Percentiles rank a stretch among this genome's conserved stretches.
These are phyloP conservation scores for Parasarocladium wereldwijsianum DNA, from an alignment of 2,329 filamentous ascomycete species.

Conservation along the genomic window DNA sequence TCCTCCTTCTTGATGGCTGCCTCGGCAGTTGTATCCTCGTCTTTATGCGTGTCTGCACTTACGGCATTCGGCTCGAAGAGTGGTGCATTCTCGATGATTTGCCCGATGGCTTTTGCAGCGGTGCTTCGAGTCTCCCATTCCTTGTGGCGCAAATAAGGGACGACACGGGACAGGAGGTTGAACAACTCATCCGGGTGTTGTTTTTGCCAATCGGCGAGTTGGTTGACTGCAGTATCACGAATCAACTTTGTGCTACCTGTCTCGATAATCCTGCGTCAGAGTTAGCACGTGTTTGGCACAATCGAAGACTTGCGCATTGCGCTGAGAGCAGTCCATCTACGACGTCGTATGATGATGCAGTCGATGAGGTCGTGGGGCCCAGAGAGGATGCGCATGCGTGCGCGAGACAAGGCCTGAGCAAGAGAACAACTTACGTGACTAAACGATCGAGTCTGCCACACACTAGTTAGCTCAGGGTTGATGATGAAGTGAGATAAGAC, in stretches of 20 bases:
- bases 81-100: conserved; percentile 81
- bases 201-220: conserved; percentile 95
- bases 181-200: conserved; percentile 96
- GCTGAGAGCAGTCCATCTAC: too few relatives aligned
- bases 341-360: too few relatives aligned
- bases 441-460: conserved; percentile 63
- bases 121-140: conserved; percentile 95
- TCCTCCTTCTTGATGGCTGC: conserved; percentile 42
- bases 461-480: background rate
- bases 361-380: too few relatives aligned
- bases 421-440: conserved; percentile 56
- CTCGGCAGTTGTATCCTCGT: conserved; percentile 19
- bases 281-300: background rate
- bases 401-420: background rate
- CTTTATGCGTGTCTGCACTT: conserved; percentile 18
- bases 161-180: conserved; percentile 80
- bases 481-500: background rate
- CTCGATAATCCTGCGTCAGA: conserved; percentile 61
- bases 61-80: conserved; percentile 76
- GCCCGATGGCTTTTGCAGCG: conserved; percentile 83
- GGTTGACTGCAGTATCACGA: conserved; percentile 90
- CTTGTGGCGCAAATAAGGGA: conserved; percentile 90
- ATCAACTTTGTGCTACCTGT: conserved; percentile 94
- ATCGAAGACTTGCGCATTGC: too few relatives aligned
- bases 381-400: background rate